phyloP scores from a whole-genome alignment of 139 green algal genomes.

The Picochlorum sp. region DNA sequence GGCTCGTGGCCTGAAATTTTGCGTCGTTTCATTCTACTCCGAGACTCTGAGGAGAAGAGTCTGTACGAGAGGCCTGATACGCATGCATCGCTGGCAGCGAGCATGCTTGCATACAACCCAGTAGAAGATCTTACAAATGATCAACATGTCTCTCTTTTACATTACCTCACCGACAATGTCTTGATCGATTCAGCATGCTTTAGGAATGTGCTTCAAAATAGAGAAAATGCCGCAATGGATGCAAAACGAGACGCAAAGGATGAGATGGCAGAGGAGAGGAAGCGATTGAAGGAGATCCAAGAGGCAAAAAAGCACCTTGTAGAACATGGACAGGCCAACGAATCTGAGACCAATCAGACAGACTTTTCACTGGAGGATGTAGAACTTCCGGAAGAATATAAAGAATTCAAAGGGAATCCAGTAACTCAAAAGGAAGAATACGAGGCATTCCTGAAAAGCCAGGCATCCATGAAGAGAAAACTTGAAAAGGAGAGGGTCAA shows the following conservation, averaged over 20 bases:
- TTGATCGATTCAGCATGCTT: conserved; percentile 29
- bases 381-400: conserved; percentile 39
- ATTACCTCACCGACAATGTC: conserved; percentile 30
- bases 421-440: conserved; percentile 31
- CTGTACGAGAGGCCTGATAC: conserved; percentile 5
- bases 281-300: conserved; percentile 33
- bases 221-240: conserved; percentile 28
- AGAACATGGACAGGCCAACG: neutral
- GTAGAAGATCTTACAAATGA: conserved; percentile 20
- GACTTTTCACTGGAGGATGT: neutral
- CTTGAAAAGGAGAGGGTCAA: conserved; percentile 33
- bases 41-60: neutral
- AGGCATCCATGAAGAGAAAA: conserved; percentile 33
- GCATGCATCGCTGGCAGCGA: conserved; percentile 11
- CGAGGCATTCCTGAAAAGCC: conserved; percentile 34
- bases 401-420: conserved; percentile 32
- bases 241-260: conserved; percentile 26
- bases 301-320: conserved; percentile 16
- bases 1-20: conserved; percentile 52
- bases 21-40: conserved; percentile 36
- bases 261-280: conserved; percentile 34
- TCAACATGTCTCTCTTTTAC: conserved; percentile 37
- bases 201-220: conserved; percentile 23
- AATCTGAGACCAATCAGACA: neutral
- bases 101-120: conserved; percentile 25